phyloP scores from a whole-genome alignment of 2,329 filamentous ascomycete species.

The Ophiostoma angusticollis region DNA sequence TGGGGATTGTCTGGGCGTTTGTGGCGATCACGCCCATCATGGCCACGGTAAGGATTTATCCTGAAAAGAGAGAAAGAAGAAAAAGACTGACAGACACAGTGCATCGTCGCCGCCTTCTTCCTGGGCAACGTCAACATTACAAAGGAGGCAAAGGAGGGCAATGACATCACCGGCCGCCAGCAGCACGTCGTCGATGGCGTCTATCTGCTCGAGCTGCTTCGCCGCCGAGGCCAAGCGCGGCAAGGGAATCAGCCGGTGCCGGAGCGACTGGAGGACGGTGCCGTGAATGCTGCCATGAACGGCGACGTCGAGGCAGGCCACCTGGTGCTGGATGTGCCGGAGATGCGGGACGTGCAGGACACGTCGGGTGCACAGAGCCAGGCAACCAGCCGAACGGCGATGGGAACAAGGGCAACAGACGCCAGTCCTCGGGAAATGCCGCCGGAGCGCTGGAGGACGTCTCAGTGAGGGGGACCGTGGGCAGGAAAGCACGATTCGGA shows the following conservation, averaged over 20 bases:
- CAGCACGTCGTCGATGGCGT: slow-evolving; percentile 4
- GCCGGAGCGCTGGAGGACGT: too few species aligned
- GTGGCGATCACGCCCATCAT: slow-evolving; percentile 49
- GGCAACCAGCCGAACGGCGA: too few species aligned
- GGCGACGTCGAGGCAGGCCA: too few species aligned
- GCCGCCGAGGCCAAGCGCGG: neutral
- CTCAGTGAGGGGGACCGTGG: too few species aligned
- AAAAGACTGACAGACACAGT: slow-evolving; percentile 8
- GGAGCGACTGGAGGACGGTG: neutral
- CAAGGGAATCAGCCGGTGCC: neutral
- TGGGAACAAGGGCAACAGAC: too few species aligned
- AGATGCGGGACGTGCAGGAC: too few species aligned
- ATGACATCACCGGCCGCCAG: neutral
- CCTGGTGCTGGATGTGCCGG: too few species aligned
- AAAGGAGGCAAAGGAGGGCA: slow-evolving; percentile 6
- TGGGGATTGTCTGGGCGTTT: slow-evolving; percentile 53
- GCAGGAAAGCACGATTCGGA: too few species aligned
- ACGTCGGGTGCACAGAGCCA: too few species aligned
- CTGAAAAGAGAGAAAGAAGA: neutral
- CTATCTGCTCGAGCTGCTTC: slow-evolving; percentile 3
- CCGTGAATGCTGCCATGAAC: too few species aligned
- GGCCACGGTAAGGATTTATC: slow-evolving; percentile 22
- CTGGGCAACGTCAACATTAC: slow-evolving; percentile 24
- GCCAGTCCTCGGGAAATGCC: too few species aligned
- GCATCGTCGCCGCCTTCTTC: slow-evolving; percentile 18